Conservation (phyloP, 768 basidiomycete genomes). For the Exidia glandulosa region DNA sequence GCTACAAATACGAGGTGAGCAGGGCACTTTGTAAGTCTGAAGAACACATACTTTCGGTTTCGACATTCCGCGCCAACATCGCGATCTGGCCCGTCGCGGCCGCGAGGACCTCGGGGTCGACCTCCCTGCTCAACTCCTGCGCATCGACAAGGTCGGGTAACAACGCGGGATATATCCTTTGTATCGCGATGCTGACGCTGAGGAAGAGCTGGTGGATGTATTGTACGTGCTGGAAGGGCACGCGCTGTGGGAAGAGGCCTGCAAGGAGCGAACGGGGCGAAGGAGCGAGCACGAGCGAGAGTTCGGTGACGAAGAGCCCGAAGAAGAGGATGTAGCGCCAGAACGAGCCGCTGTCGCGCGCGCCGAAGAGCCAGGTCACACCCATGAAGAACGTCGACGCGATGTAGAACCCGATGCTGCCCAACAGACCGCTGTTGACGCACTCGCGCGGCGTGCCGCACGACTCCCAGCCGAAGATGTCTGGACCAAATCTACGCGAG, state of each 20-base stretch:
- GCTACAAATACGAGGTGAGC: neutral
- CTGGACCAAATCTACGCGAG: constrained; percentile 58
- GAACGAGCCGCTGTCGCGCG: constrained; percentile 48
- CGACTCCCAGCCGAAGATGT: constrained; percentile 53
- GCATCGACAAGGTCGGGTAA: constrained; percentile 24
- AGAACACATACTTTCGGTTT: neutral
- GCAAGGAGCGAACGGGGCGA: constrained; percentile 23
- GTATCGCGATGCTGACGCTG: constrained; percentile 61
- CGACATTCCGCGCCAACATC: neutral
- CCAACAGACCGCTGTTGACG: constrained; percentile 51
- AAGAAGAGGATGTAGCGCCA: constrained; percentile 74
- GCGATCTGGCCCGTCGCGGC: neutral
- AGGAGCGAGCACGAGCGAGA: constrained; percentile 53
- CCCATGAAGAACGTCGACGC: constrained; percentile 45
- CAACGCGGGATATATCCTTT: constrained; percentile 57
- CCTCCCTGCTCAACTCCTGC: neutral
- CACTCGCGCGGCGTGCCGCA: constrained; percentile 64
- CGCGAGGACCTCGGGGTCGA: neutral
- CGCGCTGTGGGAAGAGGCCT: constrained; percentile 47
- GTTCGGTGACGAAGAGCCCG: constrained; percentile 47
- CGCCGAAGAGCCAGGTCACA: constrained; percentile 52
- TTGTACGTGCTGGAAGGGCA: constrained; percentile 65
- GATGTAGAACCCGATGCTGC: constrained; percentile 56
- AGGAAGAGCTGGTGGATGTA: constrained; percentile 71
- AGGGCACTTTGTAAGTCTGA: neutral